Conservation (phyloP, 2,329 filamentous ascomycete species). For the Fusarium piperis region DNA sequence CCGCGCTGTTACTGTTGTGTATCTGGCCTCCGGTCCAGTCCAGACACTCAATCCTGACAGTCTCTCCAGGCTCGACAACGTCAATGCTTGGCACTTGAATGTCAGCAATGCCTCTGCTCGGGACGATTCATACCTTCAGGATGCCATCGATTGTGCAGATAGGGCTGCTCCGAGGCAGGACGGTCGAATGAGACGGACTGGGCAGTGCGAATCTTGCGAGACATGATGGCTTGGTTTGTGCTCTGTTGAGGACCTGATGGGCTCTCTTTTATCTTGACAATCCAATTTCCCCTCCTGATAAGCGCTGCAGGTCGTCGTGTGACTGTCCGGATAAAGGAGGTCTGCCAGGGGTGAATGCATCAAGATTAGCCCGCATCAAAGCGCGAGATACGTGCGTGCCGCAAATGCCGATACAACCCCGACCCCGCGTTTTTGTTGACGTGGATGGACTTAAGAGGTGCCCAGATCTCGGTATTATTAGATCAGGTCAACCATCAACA, state of each 20-base stretch:
- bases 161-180: conserved; percentile 39
- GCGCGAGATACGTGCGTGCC: not conserved
- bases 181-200: conserved; percentile 40
- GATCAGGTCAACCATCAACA: not conserved
- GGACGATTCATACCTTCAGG: conserved; percentile 73
- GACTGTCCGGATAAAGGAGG: conserved; percentile 27
- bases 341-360: conserved; percentile 22
- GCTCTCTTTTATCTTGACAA: not conserved
- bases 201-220: conserved; percentile 38
- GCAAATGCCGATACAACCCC: not conserved
- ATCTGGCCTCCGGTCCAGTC: conserved; percentile 90
- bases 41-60: conserved; percentile 92
- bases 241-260: not conserved
- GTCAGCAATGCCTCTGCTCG: not conserved
- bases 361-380: conserved; percentile 9
- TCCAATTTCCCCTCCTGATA: conserved; percentile 11
- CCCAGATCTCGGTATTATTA: not conserved
- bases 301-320: conserved; percentile 18
- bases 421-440: not conserved
- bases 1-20: conserved; percentile 87
- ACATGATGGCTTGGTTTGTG: conserved; percentile 21
- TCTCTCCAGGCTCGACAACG: conserved; percentile 82
- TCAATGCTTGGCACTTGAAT: conserved; percentile 74
- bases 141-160: conserved; percentile 81
- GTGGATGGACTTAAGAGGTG: not conserved